These are phyloP conservation scores for Annulohypoxylon truncatum DNA, from an alignment of 2,329 filamentous ascomycete genomes.

Conservation along the genomic window DNA sequence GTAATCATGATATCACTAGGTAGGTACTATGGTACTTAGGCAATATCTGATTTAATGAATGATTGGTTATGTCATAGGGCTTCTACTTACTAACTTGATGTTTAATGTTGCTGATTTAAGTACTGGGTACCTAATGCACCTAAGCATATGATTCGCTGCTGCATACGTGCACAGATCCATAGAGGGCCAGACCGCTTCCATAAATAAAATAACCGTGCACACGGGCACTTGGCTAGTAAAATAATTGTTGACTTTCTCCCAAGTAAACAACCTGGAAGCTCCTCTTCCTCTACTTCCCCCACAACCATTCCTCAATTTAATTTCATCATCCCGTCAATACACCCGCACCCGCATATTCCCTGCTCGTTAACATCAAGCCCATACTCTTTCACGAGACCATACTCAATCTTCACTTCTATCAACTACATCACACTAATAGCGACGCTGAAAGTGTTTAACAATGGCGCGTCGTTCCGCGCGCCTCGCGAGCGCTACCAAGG, in stretches of 20 bases:
- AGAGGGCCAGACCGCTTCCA: slow-evolving; percentile 1
- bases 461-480: slow-evolving; percentile 59
- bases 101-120: background rate
- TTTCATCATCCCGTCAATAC: slow-evolving; percentile 33
- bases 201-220: slow-evolving; percentile 14
- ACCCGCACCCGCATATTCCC: slow-evolving; percentile 24
- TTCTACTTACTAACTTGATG: background rate
- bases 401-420: slow-evolving; percentile 1
- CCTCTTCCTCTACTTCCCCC: slow-evolving; percentile 26
- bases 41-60: background rate
- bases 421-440: background rate
- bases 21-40: background rate
- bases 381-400: background rate
- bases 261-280: slow-evolving; percentile 35
- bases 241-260: slow-evolving; percentile 36
- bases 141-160: background rate
- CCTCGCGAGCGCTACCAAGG: slow-evolving; percentile 56
- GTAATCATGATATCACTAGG: background rate
- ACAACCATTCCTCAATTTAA: slow-evolving; percentile 25
- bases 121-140: background rate
- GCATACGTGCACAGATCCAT: slow-evolving; percentile 12
- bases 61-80: slow-evolving; percentile 7
- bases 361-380: slow-evolving; percentile 10
- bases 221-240: slow-evolving; percentile 9
- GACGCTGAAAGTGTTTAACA: slow-evolving; percentile 34